Percentiles rank a stretch among this genome's conserved stretches.
These are phyloP conservation scores for Histomonas meleagridis DNA, from an alignment of 208 protist species.

Conservation along the genomic window DNA sequence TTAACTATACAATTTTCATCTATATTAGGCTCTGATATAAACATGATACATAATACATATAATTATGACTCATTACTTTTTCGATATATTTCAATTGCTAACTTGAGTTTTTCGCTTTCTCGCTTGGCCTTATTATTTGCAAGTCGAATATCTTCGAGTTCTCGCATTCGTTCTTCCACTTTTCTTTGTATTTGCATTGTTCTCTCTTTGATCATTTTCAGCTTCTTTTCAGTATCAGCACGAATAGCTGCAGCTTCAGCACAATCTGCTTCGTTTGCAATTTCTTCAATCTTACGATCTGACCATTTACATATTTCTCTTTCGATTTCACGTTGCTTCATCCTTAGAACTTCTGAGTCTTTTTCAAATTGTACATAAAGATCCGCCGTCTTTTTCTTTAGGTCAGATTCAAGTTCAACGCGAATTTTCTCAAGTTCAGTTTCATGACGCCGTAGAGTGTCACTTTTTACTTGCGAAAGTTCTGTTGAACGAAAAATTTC, in stretches of 20 bases:
- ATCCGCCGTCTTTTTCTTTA: neutral
- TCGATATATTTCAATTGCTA: neutral
- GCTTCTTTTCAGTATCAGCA: neutral
- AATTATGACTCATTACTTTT: no score
- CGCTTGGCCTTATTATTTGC: neutral
- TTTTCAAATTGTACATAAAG: neutral
- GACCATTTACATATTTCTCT: conserved; percentile 13
- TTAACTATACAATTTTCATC: no score
- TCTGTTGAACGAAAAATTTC: neutral
- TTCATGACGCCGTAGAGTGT: neutral
- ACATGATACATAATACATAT: no score
- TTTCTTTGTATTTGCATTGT: neutral
- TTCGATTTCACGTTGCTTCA: neutral
- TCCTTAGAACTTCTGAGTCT: neutral
- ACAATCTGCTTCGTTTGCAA: neutral
- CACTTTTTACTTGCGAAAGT: neutral
- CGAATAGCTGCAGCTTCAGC: neutral
- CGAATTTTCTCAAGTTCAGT: neutral
- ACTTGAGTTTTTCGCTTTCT: neutral
- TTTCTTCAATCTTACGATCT: neutral
- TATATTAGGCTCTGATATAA: no score
- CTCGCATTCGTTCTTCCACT: neutral
- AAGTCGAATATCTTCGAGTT: conserved; percentile 5
- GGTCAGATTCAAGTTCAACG: neutral
- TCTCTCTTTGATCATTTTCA: neutral